Percentiles rank a stretch among this genome's conserved stretches.
Conservation (phyloP, 2,329 filamentous ascomycete genomes). For the Aspergillus pseudoviridinutans region DNA sequence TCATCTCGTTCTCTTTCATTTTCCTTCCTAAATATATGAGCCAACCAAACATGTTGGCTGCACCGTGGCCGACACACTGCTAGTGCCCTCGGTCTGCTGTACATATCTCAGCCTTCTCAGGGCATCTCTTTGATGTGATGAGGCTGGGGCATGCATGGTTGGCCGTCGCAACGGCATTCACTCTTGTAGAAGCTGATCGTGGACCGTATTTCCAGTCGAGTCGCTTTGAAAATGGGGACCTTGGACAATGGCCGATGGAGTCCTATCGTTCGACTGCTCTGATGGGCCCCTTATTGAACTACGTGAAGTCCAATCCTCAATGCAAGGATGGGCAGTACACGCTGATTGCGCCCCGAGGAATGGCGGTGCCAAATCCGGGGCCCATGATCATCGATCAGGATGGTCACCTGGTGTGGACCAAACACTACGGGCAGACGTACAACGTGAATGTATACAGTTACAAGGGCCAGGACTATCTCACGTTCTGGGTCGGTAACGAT, state of each 20-base stretch:
- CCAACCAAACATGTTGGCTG: not conserved
- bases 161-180: not conserved
- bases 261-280: conserved; percentile 21
- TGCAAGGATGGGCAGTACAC: conserved; percentile 40
- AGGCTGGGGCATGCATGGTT: not conserved
- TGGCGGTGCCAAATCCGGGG: conserved; percentile 29
- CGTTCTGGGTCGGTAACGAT: conserved; percentile 49
- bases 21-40: not conserved
- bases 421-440: conserved; percentile 38
- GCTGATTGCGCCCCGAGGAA: conserved; percentile 40
- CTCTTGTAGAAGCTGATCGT: conserved; percentile 6
- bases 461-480: conserved; percentile 43
- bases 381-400: conserved; percentile 44
- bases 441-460: conserved; percentile 46
- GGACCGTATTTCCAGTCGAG: conserved; percentile 13
- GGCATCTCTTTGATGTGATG: not conserved
- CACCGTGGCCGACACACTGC: not conserved
- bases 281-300: conserved; percentile 24
- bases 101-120: no score
- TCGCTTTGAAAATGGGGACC: conserved; percentile 17
- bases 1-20: not conserved
- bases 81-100: not conserved
- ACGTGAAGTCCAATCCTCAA: conserved; percentile 16
- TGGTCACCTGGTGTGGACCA: conserved; percentile 47
- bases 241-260: conserved; percentile 24